A percentile compares a stretch with the other conserved stretches of the same genome.
phyloP scores from a whole-genome alignment of 1,284 basidiomycete species.

The Puccinia horiana region DNA sequence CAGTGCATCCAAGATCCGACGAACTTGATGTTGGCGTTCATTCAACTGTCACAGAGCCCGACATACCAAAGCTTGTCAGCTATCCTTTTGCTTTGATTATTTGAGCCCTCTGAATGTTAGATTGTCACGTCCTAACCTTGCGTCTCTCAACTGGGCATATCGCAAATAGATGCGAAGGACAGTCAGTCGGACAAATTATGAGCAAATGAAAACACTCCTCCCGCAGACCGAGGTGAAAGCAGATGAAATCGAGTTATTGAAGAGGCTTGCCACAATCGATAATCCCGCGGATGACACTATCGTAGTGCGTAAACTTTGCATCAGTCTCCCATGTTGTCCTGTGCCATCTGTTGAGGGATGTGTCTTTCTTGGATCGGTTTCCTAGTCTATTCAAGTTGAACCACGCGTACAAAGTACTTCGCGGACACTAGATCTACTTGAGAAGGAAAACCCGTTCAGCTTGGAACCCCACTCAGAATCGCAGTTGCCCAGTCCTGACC shows the following conservation, averaged over 20 bases:
- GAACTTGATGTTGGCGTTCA: neutral
- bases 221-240: neutral
- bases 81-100: neutral
- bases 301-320: neutral
- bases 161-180: slow-evolving; percentile 15
- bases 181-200: slow-evolving; percentile 18
- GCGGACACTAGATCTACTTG: neutral
- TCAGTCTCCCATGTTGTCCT: neutral
- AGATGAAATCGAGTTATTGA: slow-evolving; percentile 26
- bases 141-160: neutral
- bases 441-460: neutral
- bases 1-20: neutral
- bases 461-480: neutral
- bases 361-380: neutral
- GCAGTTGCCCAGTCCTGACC: neutral
- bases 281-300: neutral
- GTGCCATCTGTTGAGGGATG: neutral
- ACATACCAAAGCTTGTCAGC: neutral
- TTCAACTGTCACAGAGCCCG: slow-evolving; percentile 3
- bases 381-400: slow-evolving; percentile 11
- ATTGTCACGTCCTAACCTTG: neutral
- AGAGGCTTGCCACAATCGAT: slow-evolving; percentile 20
- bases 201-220: slow-evolving; percentile 14
- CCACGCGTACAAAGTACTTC: neutral
- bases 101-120: neutral